phyloP scores from a whole-genome alignment of 345 rosid species.

The Gossypium arboreum region DNA sequence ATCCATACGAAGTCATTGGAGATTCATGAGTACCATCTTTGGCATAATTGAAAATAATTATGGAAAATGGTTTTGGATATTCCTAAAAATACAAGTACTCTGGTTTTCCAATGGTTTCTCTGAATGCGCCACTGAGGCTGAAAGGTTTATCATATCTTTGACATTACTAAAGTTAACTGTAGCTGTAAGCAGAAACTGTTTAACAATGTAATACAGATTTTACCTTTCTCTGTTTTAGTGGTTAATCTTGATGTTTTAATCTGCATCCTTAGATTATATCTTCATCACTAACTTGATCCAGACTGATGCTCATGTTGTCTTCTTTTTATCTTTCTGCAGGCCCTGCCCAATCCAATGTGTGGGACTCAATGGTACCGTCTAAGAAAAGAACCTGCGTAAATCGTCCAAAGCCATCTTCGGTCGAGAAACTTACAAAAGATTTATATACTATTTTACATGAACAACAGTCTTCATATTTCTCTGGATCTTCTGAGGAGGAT shows the following conservation, averaged over 20 bases:
- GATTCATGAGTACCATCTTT: background rate
- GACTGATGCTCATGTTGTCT: conserved; percentile 3
- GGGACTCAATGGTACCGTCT: conserved; percentile 89
- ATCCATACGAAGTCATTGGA: background rate
- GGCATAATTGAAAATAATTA: background rate
- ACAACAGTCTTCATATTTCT: conserved; percentile 85
- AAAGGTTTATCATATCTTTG: conserved; percentile 3
- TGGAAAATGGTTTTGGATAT: background rate
- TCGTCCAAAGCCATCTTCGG: conserved; percentile 78
- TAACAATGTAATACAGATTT: background rate
- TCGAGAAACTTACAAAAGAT: conserved; percentile 91
- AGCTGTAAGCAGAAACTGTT: background rate
- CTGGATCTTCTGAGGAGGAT: conserved; percentile 87
- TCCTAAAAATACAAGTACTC: background rate
- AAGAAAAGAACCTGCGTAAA: conserved; percentile 85
- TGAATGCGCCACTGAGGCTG: background rate
- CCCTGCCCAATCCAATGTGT: conserved; percentile 76
- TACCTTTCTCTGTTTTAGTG: background rate
- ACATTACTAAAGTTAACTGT: background rate
- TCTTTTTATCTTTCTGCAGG: conserved; percentile 38
- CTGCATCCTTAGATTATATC: background rate
- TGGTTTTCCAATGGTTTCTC: background rate
- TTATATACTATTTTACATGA: conserved; percentile 82
- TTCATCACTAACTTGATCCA: background rate
- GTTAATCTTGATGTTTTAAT: no score